phyloP scores from a whole-genome alignment of 352 stramenopile genomes.

The Pythium myriotylum region DNA sequence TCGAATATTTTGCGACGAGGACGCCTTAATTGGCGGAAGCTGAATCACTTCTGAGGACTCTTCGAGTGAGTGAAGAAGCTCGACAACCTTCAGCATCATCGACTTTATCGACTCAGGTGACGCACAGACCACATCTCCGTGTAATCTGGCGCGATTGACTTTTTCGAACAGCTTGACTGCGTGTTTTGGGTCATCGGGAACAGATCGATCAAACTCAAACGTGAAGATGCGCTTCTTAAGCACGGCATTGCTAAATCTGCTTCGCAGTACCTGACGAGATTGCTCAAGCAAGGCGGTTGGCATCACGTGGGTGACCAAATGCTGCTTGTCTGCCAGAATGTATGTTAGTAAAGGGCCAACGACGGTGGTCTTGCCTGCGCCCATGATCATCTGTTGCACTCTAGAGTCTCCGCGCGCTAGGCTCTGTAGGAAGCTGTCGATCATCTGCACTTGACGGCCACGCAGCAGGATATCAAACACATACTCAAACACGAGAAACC shows the following conservation, averaged over 20 bases:
- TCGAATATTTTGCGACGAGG: constrained; percentile 69
- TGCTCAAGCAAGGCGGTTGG: constrained; percentile 98
- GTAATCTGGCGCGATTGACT: constrained; percentile 88
- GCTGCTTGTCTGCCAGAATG: constrained; percentile 95
- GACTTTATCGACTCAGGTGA: constrained; percentile 99
- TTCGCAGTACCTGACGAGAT: constrained; percentile 96
- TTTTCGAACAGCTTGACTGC: constrained; percentile 77
- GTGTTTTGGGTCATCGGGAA: constrained; percentile 73
- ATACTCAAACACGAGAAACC: constrained; percentile 99
- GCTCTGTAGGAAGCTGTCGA: constrained; percentile 97
- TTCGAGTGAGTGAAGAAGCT: constrained; percentile 91
- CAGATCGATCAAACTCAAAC: constrained; percentile 97
- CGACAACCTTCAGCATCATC: constrained; percentile 99
- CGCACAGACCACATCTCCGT: constrained; percentile 97
- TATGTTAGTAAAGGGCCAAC: constrained; percentile 98
- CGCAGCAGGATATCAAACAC: constrained; percentile 98
- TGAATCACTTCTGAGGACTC: constrained; percentile 78
- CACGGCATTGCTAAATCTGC: constrained; percentile 96
- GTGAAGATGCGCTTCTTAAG: constrained; percentile 99
- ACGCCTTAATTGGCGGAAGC: constrained; percentile 47
- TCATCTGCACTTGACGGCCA: constrained; percentile 98
- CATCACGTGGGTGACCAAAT: constrained; percentile 97
- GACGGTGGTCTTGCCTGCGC: constrained; percentile 99
- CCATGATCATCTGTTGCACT: constrained; percentile 99
- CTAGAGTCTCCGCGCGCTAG: constrained; percentile 71